These are phyloP conservation scores for Lotmaria passim DNA, from an alignment of 208 protist genomes.

Conservation along the genomic window DNA sequence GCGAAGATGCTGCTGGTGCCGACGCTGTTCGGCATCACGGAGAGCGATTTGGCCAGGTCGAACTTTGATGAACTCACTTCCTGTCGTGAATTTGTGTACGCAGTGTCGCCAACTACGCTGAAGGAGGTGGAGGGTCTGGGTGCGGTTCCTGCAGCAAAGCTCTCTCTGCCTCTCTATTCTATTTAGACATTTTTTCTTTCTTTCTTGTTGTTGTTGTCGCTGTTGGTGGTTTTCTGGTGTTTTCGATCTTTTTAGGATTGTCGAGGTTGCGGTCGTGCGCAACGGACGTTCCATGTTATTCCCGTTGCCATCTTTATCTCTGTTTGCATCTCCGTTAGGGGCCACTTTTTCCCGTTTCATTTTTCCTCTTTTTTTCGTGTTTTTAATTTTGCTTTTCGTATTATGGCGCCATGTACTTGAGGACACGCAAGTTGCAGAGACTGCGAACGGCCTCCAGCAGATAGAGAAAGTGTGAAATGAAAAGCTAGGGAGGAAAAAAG, in stretches of 20 bases:
- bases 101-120: slow-evolving; percentile 26
- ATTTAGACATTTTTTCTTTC: slow-evolving; percentile 36
- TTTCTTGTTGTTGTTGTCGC: neutral
- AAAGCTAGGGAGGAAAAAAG: too few species aligned
- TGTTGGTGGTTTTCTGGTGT: neutral
- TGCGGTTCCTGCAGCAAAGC: slow-evolving; percentile 56
- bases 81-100: slow-evolving; percentile 76
- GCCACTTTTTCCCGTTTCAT: too few species aligned
- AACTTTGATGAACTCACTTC: slow-evolving; percentile 72
- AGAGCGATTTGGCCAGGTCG: slow-evolving; percentile 79
- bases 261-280: too few species aligned
- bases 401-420: too few species aligned
- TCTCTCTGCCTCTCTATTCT: slow-evolving; percentile 58
- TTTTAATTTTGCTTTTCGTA: too few species aligned
- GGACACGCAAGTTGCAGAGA: too few species aligned
- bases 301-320: too few species aligned
- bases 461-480: too few species aligned
- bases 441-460: too few species aligned
- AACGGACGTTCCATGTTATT: too few species aligned
- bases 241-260: neutral
- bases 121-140: slow-evolving; percentile 27
- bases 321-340: too few species aligned
- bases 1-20: slow-evolving; percentile 71
- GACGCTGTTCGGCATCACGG: slow-evolving; percentile 78
- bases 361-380: too few species aligned